Percentiles rank a stretch among this genome's conserved stretches.
Evolutionary conservation across 2,329 filamentous ascomycete species (phyloP).

Genomic region (Davidsoniella virescens): DNA sequence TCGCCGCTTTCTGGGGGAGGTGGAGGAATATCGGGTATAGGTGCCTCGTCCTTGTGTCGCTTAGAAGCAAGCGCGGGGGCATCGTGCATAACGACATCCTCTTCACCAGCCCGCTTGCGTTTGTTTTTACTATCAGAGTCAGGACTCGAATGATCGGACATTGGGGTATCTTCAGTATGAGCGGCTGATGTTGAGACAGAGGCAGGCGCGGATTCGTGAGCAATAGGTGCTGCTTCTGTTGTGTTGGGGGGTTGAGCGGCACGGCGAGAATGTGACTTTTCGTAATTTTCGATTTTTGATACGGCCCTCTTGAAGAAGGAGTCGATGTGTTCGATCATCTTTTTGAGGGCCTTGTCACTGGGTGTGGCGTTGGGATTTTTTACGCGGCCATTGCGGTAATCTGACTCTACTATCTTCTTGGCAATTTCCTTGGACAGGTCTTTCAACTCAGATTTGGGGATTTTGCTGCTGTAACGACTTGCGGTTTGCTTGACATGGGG

Average conservation of each 20-base stretch:
- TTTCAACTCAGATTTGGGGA: slow-evolving; percentile 63
- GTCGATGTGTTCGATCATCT: slow-evolving; percentile 68
- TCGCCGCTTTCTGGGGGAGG: slow-evolving; percentile 24
- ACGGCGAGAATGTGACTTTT: slow-evolving; percentile 21
- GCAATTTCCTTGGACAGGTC: slow-evolving; percentile 50
- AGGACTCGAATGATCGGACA: slow-evolving; percentile 18
- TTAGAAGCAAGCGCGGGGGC: slow-evolving; percentile 22
- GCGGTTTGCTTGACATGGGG: slow-evolving; percentile 74
- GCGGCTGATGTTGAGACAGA: slow-evolving; percentile 15
- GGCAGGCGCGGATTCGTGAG: slow-evolving; percentile 14
- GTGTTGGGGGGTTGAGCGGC: slow-evolving; percentile 22
- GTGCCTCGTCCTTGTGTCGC: slow-evolving; percentile 30
- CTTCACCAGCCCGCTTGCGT: slow-evolving; percentile 41
- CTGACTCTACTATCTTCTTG: slow-evolving; percentile 80
- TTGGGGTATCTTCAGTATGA: slow-evolving; percentile 15
- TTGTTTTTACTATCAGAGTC: slow-evolving; percentile 38
- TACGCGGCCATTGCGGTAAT: slow-evolving; percentile 82
- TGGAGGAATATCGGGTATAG: slow-evolving; percentile 22
- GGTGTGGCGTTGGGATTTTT: slow-evolving; percentile 57
- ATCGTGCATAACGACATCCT: slow-evolving; percentile 12
- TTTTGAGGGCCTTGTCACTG: slow-evolving; percentile 59
- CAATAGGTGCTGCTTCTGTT: slow-evolving; percentile 15
- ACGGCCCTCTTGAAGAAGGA: slow-evolving; percentile 80
- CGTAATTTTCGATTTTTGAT: slow-evolving; percentile 51
- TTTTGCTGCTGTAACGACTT: slow-evolving; percentile 72